A percentile compares a stretch with the other conserved stretches of the same genome.
Conservation (phyloP, 805 yeast genomes). For the Pichia nanzhaoensis region DNA sequence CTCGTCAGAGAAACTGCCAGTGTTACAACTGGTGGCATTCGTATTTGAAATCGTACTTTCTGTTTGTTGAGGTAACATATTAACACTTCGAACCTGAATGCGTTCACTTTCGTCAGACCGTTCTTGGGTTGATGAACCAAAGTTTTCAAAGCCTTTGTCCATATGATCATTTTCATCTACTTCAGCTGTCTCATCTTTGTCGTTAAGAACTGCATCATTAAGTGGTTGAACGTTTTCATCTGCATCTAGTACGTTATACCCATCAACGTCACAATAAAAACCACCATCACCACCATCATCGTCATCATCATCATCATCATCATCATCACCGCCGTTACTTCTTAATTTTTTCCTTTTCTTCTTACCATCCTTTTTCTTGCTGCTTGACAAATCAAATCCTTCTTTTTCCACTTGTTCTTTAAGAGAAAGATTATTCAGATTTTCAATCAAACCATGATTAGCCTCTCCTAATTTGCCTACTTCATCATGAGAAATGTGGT, state of each 20-base stretch:
- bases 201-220: slow-evolving; percentile 8
- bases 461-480: not conserved
- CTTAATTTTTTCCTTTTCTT: not conserved
- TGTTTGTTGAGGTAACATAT: not conserved
- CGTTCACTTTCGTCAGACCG: too few relatives aligned
- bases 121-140: not conserved
- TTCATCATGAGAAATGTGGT: slow-evolving; percentile 21
- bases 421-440: not conserved
- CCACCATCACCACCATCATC: not conserved
- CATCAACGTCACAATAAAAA: not conserved
- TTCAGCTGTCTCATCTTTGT: not conserved
- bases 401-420: slow-evolving; percentile 9
- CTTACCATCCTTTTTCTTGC: not conserved
- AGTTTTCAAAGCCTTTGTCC: not conserved
- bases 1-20: too few relatives aligned
- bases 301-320: slow-evolving; percentile 3
- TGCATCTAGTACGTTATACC: slow-evolving; percentile 3
- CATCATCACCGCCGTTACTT: not conserved
- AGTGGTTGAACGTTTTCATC: not conserved
- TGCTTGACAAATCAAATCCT: slow-evolving; percentile 3
- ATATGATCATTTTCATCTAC: too few relatives aligned
- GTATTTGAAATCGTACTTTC: too few relatives aligned
- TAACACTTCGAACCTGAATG: too few relatives aligned
- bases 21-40: too few relatives aligned
- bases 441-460: not conserved